Base-by-base conservation (phyloP, 805 yeast species). In the Hanseniaspora lachancei region DNA sequence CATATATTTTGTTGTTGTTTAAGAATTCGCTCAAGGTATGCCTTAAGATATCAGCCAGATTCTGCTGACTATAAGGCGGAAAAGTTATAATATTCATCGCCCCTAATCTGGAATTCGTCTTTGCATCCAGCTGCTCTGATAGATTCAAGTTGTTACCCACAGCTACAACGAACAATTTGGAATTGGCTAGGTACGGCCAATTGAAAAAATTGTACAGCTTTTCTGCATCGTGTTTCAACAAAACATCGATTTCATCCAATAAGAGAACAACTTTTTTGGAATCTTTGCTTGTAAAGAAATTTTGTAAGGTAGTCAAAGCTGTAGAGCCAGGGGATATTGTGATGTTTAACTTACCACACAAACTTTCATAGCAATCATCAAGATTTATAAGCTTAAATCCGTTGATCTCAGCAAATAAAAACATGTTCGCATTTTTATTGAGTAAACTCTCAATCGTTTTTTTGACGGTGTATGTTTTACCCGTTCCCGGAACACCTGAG, bases 401-500 rank as follows among this genome's bases (percentile, higher is more conserved):
- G 68, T 93, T 93, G 58, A 93, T 83, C 66, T 93, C 99, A 5
- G 87, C 69, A 67, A 78, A 91, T 48, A 81, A 79, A 65, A 93
- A 93, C 15, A 68, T 69, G 15, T 67, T 72, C n/a, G 63, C 62
- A 10, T 67, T 63, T n/a, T 70, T 69, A 16, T 67, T 64, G 46
- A 77, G 74, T 38, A 93, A 68, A 62, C 84, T 88, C 36, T 79
- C 76, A 27, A 93, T 77, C 0, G 86, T 97, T 63, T 89, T 95
- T 55, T 95, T 71, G 2, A 91, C 81, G 0, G 97, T 91, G 3
- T 95, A 93, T 0, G 98, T 91, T 65, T 93, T 93, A 13, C 98
- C 98, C 2, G 95, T 91, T 9, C 99, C 99, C 0, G 99, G 98
- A 0, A 96, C 88, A 3, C 99, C 99, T 68, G 96, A 87, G 12